Evolutionary conservation across 495 filamentous ascomycete genomes (phyloP).

Genomic region (Pyrenopolyporus hunteri): DNA sequence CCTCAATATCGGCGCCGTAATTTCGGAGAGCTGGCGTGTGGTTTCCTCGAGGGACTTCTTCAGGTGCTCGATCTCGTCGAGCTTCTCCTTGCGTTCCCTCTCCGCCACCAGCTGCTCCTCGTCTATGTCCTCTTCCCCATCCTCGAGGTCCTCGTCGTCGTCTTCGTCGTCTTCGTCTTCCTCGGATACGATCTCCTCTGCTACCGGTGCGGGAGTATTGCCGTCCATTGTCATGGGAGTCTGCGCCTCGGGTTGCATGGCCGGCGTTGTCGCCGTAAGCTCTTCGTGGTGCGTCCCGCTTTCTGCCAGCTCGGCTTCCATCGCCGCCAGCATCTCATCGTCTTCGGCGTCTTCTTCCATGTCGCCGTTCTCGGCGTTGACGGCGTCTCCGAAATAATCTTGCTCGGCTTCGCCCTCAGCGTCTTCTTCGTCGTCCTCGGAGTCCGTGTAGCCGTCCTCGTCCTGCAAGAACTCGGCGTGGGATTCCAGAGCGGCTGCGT

Average conservation of each 20-base stretch:
- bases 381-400: conserved; percentile 47
- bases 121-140: conserved; percentile 54
- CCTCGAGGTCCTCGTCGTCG: conserved; percentile 56
- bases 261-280: conserved; percentile 42
- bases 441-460: conserved; percentile 52
- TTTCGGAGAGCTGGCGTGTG: conserved; percentile 45
- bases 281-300: conserved; percentile 43
- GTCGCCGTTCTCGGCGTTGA: conserved; percentile 6
- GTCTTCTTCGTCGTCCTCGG: conserved; percentile 61
- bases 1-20: conserved; percentile 56
- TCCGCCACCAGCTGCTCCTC: conserved; percentile 50
- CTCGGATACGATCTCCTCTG: conserved; percentile 47
- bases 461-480: conserved; percentile 57
- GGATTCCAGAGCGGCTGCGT: conserved; percentile 57
- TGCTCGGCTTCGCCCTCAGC: conserved; percentile 60
- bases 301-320: conserved; percentile 48
- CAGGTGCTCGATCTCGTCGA: conserved; percentile 62
- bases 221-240: conserved; percentile 49
- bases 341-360: conserved; percentile 42
- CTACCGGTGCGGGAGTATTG: conserved; percentile 36
- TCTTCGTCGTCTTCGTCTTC: conserved; percentile 57
- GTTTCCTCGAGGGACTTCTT: conserved; percentile 50
- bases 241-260: conserved; percentile 42
- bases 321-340: conserved; percentile 48
- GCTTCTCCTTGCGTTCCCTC: conserved; percentile 50